Conservation (phyloP, 2,329 filamentous ascomycete genomes). For the Venturia carpophila region DNA sequence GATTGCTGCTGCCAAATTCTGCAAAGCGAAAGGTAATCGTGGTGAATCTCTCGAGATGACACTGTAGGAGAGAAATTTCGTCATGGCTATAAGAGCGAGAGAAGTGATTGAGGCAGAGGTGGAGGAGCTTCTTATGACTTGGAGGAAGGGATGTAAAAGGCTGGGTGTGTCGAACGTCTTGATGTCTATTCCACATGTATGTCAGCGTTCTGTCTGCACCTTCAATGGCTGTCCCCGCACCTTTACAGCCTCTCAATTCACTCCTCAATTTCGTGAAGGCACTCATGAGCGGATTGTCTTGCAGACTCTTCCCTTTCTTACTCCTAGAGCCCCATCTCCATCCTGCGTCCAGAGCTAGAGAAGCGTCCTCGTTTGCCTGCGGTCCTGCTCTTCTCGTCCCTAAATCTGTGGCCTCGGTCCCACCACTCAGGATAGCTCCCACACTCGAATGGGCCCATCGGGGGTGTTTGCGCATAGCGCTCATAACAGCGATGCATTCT, state of each 20-base stretch:
- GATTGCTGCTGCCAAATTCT: slow-evolving; percentile 85
- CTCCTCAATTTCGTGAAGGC: slow-evolving; percentile 85
- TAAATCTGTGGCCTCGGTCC: slow-evolving; percentile 37
- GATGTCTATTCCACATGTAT: slow-evolving; percentile 55
- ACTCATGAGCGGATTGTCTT: slow-evolving; percentile 93
- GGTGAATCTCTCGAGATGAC: slow-evolving; percentile 79
- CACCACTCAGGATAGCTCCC: slow-evolving; percentile 83
- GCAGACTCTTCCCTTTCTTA: slow-evolving; percentile 93
- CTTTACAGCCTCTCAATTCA: slow-evolving; percentile 78
- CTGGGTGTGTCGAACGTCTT: slow-evolving; percentile 80
- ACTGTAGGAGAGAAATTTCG: slow-evolving; percentile 93
- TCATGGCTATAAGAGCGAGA: slow-evolving; percentile 83
- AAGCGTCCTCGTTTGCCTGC: slow-evolving; percentile 48
- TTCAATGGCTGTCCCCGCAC: slow-evolving; percentile 35
- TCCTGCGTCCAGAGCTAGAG: slow-evolving; percentile 43
- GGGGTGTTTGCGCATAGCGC: slow-evolving; percentile 94
- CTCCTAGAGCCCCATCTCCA: slow-evolving; percentile 90
- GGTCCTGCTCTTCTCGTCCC: slow-evolving; percentile 30
- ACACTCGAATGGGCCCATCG: slow-evolving; percentile 95
- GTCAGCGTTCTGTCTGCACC: background rate
- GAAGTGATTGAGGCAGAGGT: slow-evolving; percentile 96
- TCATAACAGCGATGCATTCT: slow-evolving; percentile 98
- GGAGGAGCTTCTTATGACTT: slow-evolving; percentile 92
- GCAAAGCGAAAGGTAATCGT: slow-evolving; percentile 86
- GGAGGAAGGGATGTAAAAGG: slow-evolving; percentile 85